Evolutionary conservation across 768 basidiomycete species (phyloP).

Genomic region (Daedaleopsis nitida): DNA sequence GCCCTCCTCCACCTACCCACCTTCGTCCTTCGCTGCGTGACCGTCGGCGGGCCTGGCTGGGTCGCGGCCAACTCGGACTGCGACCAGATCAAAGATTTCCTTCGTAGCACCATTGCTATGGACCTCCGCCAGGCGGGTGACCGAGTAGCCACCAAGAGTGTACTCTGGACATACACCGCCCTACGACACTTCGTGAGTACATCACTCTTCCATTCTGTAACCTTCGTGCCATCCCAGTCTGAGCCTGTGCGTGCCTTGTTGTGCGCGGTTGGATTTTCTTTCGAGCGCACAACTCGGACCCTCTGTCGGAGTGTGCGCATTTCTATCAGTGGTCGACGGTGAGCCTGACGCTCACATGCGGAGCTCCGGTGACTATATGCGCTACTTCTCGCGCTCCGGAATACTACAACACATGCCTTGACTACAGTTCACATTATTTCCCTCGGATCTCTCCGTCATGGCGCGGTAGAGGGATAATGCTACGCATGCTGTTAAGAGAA

Average conservation of each 20-base stretch:
- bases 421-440: no score
- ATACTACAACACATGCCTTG: no score
- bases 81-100: constrained; percentile 76
- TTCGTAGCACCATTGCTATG: constrained; percentile 70
- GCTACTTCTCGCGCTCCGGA: no score
- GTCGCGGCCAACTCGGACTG: constrained; percentile 63
- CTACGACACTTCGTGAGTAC: constrained; percentile 69
- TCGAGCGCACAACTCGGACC: background rate
- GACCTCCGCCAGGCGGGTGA: constrained; percentile 79
- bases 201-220: background rate
- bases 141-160: constrained; percentile 77
- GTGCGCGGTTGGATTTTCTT: background rate
- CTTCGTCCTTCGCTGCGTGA: constrained; percentile 64
- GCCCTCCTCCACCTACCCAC: constrained; percentile 68
- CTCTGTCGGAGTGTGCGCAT: background rate
- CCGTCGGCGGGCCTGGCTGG: constrained; percentile 68
- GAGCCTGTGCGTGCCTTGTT: background rate
- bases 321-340: background rate
- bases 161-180: constrained; percentile 79
- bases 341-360: background rate
- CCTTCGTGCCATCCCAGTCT: background rate
- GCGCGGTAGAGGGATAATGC: no score
- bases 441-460: no score
- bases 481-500: no score
- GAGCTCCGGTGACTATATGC: no score